These are phyloP conservation scores for Capsicum chinense DNA, from an alignment of 257 asterid species.

Conservation along the genomic window DNA sequence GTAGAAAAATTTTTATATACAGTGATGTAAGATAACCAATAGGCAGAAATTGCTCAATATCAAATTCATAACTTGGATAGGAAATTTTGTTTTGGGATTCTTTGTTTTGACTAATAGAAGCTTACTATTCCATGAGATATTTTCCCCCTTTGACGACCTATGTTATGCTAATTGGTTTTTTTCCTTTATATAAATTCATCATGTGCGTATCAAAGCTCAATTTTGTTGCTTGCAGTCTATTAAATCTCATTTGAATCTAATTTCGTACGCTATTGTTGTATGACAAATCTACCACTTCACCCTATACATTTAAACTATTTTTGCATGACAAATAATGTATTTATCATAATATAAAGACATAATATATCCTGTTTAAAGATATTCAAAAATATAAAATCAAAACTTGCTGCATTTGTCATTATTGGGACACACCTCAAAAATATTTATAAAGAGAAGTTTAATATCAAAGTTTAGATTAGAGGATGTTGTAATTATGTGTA, in stretches of 20 bases:
- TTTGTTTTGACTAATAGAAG: conserved; percentile 3
- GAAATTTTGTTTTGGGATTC: not conserved
- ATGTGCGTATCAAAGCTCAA: not conserved
- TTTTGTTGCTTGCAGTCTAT: not conserved
- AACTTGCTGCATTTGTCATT: not conserved
- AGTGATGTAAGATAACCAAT: not conserved
- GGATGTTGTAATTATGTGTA: not conserved
- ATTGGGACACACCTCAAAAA: not conserved
- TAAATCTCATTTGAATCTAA: not conserved
- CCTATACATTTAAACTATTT: not conserved
- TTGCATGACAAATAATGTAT: conserved; percentile 3
- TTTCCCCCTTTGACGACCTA: no score
- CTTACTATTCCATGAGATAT: not conserved
- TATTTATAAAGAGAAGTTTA: not conserved
- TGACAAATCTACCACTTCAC: not conserved
- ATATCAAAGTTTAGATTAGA: not conserved
- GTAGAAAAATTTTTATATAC: not conserved
- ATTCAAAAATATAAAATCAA: not conserved
- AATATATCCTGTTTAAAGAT: not conserved
- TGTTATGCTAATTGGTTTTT: no score
- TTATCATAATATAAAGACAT: conserved; percentile 16
- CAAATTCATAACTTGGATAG: not conserved
- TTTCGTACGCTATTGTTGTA: not conserved
- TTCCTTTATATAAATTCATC: not conserved
- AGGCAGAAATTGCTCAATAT: not conserved